Percentiles rank a stretch among this genome's conserved stretches.
These are phyloP conservation scores for Quercus wislizeni DNA, from an alignment of 306 rosid species.

Conservation along the genomic window DNA sequence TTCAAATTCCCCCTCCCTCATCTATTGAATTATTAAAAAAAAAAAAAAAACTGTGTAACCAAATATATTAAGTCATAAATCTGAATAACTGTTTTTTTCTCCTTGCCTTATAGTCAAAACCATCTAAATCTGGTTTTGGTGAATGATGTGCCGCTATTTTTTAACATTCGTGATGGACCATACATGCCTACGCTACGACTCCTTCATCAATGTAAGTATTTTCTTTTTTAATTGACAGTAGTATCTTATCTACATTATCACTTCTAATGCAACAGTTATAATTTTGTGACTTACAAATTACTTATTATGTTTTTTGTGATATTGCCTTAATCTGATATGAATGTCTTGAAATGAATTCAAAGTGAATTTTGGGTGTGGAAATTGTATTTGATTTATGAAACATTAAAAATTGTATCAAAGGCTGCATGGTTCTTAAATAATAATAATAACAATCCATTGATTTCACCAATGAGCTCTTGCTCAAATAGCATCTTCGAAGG, in stretches of 20 bases:
- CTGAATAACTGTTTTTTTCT: neutral
- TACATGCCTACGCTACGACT: slow-evolving; percentile 97
- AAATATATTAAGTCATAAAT: neutral
- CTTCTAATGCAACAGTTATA: neutral
- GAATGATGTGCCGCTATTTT: slow-evolving; percentile 89
- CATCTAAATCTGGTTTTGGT: slow-evolving; percentile 95
- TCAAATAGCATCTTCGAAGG: neutral
- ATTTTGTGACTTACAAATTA: neutral
- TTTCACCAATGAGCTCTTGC: neutral
- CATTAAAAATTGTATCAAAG: neutral
- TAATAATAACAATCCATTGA: slow-evolving; percentile 1
- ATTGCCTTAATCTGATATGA: neutral
- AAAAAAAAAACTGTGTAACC: too few relatives aligned
- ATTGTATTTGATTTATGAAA: neutral
- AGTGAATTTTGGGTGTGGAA: neutral
- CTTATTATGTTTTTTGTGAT: neutral
- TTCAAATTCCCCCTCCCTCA: too few relatives aligned
- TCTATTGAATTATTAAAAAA: too few relatives aligned
- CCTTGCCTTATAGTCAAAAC: slow-evolving; percentile 70
- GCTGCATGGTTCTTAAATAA: neutral
- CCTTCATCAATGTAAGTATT: slow-evolving; percentile 85
- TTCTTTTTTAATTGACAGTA: slow-evolving; percentile 7
- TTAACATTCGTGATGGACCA: slow-evolving; percentile 95
- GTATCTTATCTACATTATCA: slow-evolving; percentile 2
- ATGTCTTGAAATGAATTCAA: neutral